Conservation (phyloP, 148 eudicot species). For the Oxyria digyna region DNA sequence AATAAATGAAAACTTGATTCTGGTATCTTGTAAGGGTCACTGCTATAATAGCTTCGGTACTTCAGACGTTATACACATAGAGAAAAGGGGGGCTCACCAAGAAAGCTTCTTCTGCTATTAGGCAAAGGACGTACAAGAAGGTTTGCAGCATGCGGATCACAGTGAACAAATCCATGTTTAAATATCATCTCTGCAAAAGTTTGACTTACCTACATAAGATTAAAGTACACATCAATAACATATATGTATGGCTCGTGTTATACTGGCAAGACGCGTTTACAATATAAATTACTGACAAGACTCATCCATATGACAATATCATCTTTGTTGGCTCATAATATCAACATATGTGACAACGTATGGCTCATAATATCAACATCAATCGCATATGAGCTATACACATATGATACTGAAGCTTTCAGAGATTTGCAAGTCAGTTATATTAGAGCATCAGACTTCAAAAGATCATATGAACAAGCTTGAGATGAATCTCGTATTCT, state of each 20-base stretch:
- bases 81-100: constrained; percentile 36
- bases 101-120: constrained; percentile 34
- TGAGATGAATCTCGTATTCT: background rate
- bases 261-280: background rate
- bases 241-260: background rate
- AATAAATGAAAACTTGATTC: background rate
- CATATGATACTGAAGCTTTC: background rate
- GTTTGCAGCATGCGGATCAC: constrained; percentile 99
- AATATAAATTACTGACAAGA: background rate
- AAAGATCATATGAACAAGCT: background rate
- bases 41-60: background rate
- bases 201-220: constrained; percentile 55
- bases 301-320: no score
- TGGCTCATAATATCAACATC: no score
- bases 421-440: background rate
- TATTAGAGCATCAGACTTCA: background rate
- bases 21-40: background rate
- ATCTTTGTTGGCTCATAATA: no score
- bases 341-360: no score
- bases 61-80: background rate
- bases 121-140: constrained; percentile 83
- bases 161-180: constrained; percentile 97
- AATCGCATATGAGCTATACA: no score
- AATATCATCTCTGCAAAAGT: constrained; percentile 97
- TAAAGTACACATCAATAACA: background rate